These are phyloP conservation scores for Lepidium campestre DNA, from an alignment of 441 rosid species.

Conservation along the genomic window DNA sequence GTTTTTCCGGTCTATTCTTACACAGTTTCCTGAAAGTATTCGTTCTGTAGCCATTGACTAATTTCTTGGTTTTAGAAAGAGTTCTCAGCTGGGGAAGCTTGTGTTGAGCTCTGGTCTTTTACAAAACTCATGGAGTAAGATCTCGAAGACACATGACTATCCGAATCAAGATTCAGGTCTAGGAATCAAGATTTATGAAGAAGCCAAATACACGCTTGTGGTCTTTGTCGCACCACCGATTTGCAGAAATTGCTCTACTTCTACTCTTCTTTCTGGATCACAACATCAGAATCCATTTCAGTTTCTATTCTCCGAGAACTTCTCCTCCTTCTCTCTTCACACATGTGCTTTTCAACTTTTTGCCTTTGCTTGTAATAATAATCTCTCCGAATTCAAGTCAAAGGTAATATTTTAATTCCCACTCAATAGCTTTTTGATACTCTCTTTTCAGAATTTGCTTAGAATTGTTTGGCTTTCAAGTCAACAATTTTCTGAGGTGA, in stretches of 20 bases:
- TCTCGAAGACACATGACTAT: slow-evolving; percentile 19
- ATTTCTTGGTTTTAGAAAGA: slow-evolving; percentile 22
- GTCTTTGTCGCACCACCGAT: slow-evolving; percentile 40
- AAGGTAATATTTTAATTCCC: slow-evolving; percentile 30
- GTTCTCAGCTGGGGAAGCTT: slow-evolving; percentile 39
- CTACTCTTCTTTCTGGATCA: neutral
- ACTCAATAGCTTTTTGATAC: neutral
- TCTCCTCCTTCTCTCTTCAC: slow-evolving; percentile 36
- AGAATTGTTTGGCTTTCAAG: neutral
- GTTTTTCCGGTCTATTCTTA: too few species aligned
- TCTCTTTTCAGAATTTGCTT: neutral
- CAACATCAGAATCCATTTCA: slow-evolving; percentile 22
- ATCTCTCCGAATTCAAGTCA: slow-evolving; percentile 30
- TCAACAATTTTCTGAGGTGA: neutral
- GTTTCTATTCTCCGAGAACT: slow-evolving; percentile 37
- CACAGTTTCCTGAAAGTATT: too few species aligned
- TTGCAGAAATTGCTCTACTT: slow-evolving; percentile 17
- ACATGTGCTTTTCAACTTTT: slow-evolving; percentile 37
- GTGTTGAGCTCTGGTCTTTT: slow-evolving; percentile 44
- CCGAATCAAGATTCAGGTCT: slow-evolving; percentile 1
- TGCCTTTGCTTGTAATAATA: neutral
- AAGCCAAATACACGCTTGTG: slow-evolving; percentile 16
- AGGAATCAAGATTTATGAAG: slow-evolving; percentile 3
- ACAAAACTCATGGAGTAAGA: slow-evolving; percentile 30
- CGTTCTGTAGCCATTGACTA: neutral